Conservation (phyloP, 768 basidiomycete species). For the Naganishia kalamii region DNA sequence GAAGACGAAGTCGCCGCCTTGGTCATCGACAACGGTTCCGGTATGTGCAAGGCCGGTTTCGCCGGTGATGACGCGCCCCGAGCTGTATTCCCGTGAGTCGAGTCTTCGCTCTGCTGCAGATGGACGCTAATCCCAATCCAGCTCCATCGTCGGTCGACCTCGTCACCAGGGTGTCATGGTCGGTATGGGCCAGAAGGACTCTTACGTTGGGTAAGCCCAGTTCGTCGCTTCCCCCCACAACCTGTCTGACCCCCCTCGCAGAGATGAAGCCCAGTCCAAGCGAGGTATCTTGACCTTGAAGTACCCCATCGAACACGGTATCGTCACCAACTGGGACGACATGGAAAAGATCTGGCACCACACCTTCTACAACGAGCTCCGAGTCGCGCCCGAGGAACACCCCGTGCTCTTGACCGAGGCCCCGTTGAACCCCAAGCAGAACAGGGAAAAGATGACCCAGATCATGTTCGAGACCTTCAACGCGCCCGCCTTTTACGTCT, state of each 20-base stretch:
- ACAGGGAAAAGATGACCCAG: slow-evolving; percentile 84
- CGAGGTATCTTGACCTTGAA: slow-evolving; percentile 89
- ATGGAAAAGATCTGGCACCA: slow-evolving; percentile 99
- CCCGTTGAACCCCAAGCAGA: slow-evolving; percentile 85
- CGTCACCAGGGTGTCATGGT: slow-evolving; percentile 95
- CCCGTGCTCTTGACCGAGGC: slow-evolving; percentile 87
- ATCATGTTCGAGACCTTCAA: slow-evolving; percentile 98
- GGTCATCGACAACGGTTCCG: slow-evolving; percentile 57
- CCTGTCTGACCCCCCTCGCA: slow-evolving; percentile 36
- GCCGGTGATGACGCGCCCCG: slow-evolving; percentile 81
- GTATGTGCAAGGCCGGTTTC: slow-evolving; percentile 98
- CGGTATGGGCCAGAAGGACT: slow-evolving; percentile 94
- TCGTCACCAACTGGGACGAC: slow-evolving; percentile 97
- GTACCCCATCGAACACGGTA: slow-evolving; percentile 89
- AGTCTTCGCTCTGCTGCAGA: neutral
- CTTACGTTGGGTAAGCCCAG: slow-evolving; percentile 72
- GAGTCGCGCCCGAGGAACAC: slow-evolving; percentile 88
- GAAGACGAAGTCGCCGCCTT: slow-evolving; percentile 35
- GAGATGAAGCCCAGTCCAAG: slow-evolving; percentile 88
- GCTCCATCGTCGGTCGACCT: slow-evolving; percentile 86
- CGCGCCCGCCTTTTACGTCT: slow-evolving; percentile 83
- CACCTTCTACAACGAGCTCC: slow-evolving; percentile 92
- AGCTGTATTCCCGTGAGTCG: slow-evolving; percentile 86
- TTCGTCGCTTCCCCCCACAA: neutral
- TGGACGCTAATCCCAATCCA: slow-evolving; percentile 18